Conservation (phyloP, 257 asterid species). For the Henckelia pumila region DNA sequence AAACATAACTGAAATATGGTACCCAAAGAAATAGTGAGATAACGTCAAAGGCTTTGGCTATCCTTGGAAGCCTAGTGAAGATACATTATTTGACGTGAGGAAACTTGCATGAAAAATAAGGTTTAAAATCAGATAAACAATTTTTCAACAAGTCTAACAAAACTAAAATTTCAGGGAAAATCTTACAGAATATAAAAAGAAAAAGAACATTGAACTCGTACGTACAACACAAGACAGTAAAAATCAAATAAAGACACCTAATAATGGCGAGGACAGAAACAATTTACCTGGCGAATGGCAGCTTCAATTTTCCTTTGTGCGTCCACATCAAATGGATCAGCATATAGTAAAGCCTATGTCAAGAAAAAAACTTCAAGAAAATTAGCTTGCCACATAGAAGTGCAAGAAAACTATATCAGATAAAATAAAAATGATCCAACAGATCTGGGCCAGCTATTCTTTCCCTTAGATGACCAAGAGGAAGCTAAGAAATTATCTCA, state of each 20-base stretch:
- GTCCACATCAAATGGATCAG: constrained; percentile 98
- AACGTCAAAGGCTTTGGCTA: background rate
- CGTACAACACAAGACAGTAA: constrained; percentile 1
- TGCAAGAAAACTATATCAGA: background rate
- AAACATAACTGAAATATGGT: background rate
- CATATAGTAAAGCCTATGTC: constrained; percentile 77
- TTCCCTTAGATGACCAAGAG: too few species aligned
- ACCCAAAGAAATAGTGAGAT: background rate
- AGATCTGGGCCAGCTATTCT: constrained; percentile 7
- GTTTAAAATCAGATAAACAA: background rate
- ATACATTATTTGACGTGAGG: too few species aligned
- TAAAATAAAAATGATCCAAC: constrained; percentile 13
- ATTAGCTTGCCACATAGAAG: constrained; percentile 11
- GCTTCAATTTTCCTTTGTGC: constrained; percentile 96
- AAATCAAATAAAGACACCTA: constrained; percentile 20
- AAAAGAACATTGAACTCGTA: background rate
- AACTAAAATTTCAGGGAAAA: constrained; percentile 11
- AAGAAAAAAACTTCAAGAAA: constrained; percentile 19
- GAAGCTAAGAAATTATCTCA: too few species aligned
- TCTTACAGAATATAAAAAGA: constrained; percentile 11
- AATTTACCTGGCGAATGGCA: constrained; percentile 79
- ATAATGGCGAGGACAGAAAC: constrained; percentile 20
- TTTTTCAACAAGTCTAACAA: constrained; percentile 4
- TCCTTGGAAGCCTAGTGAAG: constrained; percentile 2
- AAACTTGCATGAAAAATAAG: constrained; percentile 4